phyloP scores from a whole-genome alignment of 2,329 filamentous ascomycete genomes.

The Decorospora gaudefroyi region DNA sequence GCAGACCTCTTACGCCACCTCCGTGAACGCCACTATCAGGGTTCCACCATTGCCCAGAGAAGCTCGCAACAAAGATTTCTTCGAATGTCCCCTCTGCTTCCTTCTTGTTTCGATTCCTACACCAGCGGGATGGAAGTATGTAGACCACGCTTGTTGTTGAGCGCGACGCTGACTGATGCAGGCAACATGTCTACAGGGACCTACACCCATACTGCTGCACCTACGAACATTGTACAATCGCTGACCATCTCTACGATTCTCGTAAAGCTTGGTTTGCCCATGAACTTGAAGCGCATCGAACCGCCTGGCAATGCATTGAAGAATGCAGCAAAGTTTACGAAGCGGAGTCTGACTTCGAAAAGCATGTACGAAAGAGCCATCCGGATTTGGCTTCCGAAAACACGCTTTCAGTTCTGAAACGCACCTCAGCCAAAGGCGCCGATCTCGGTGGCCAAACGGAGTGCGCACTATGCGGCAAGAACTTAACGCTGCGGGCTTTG shows the following conservation, averaged over 20 bases:
- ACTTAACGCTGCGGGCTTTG: conserved; percentile 14
- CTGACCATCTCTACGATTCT: conserved; percentile 24
- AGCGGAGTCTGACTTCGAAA: conserved; percentile 1
- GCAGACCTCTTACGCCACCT: conserved; percentile 24
- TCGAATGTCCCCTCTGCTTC: conserved; percentile 41
- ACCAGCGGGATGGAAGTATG: conserved; percentile 24
- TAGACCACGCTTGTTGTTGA: too few species aligned
- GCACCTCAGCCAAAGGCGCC: conserved; percentile 14
- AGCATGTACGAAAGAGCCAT: conserved; percentile 14
- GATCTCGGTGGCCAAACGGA: conserved; percentile 6
- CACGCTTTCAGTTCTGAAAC: conserved; percentile 9
- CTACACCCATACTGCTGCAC: conserved; percentile 31
- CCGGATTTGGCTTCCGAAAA: conserved; percentile 3
- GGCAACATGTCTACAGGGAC: conserved; percentile 28
- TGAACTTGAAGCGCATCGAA: conserved; percentile 21
- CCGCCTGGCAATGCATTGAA: conserved; percentile 23
- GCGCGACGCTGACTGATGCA: too few species aligned
- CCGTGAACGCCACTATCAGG: conserved; percentile 13
- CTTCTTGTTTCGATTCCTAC: conserved; percentile 20
- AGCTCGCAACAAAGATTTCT: conserved; percentile 29
- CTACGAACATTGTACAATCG: conserved; percentile 16
- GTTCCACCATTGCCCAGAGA: conserved; percentile 24
- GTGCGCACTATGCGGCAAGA: conserved; percentile 9
- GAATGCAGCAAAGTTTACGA: conserved; percentile 20
- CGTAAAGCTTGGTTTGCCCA: conserved; percentile 29